phyloP scores from a whole-genome alignment of 2,329 filamentous ascomycete species.

The Penicillium italicum region DNA sequence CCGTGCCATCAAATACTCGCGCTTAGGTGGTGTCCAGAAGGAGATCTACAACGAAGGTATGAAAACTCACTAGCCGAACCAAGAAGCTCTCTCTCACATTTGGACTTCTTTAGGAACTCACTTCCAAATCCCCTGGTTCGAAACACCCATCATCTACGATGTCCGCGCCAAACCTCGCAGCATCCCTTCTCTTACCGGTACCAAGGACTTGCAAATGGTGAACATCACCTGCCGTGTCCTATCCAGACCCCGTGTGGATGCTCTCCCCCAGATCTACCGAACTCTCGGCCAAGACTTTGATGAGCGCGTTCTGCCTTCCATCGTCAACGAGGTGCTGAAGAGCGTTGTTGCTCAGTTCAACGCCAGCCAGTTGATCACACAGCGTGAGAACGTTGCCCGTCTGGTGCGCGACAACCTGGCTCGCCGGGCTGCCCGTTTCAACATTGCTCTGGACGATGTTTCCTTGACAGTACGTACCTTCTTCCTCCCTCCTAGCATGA shows the following conservation, averaged over 20 bases:
- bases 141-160: slow-evolving; percentile 94
- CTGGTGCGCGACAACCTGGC: slow-evolving; percentile 92
- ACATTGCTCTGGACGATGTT: slow-evolving; percentile 95
- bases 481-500: neutral
- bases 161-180: slow-evolving; percentile 97
- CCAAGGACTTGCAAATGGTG: slow-evolving; percentile 99
- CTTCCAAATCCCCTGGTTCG: slow-evolving; percentile 91
- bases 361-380: slow-evolving; percentile 94
- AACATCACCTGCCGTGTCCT: slow-evolving; percentile 99
- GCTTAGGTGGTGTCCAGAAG: slow-evolving; percentile 86
- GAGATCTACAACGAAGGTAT: slow-evolving; percentile 94
- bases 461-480: slow-evolving; percentile 73
- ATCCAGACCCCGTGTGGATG: slow-evolving; percentile 79
- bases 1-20: slow-evolving; percentile 96
- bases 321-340: slow-evolving; percentile 98
- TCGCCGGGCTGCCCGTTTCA: slow-evolving; percentile 87
- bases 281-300: slow-evolving; percentile 95
- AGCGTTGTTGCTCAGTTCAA: slow-evolving; percentile 99
- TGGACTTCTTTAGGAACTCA: slow-evolving; percentile 66
- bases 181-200: slow-evolving; percentile 93
- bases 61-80: neutral
- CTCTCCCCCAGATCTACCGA: slow-evolving; percentile 93
- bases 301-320: slow-evolving; percentile 91
- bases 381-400: slow-evolving; percentile 92
- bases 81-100: slow-evolving; percentile 8